Evolutionary conservation across 257 asterid species (phyloP).

Genomic region (Galeopsis tetrahit): DNA sequence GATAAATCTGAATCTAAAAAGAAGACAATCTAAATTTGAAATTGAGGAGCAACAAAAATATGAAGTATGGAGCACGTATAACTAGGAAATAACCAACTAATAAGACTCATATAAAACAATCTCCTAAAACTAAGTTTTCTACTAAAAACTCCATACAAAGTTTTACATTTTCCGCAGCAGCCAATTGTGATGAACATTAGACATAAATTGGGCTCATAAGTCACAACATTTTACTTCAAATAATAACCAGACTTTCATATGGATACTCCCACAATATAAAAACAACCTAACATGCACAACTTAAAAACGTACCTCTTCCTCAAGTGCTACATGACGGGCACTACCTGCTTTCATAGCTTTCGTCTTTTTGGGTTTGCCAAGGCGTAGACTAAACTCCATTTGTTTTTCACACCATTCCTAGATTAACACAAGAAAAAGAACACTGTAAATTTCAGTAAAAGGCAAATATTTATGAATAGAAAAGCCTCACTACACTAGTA

Average conservation of each 20-base stretch:
- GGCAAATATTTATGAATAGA: not conserved
- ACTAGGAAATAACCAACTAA: constrained; percentile 13
- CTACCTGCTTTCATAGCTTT: constrained; percentile 88
- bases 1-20: constrained; percentile 9
- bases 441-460: not conserved
- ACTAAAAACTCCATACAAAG: not conserved
- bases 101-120: not conserved
- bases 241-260: not conserved
- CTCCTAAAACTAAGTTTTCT: not conserved
- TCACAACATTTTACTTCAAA: not conserved
- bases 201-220: not conserved
- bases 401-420: constrained; percentile 99
- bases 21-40: not conserved
- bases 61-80: constrained; percentile 9
- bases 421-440: not conserved
- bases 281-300: not conserved
- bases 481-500: not conserved
- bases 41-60: not conserved
- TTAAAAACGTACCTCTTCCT: constrained; percentile 69
- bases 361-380: constrained; percentile 59
- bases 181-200: not conserved
- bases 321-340: constrained; percentile 81
- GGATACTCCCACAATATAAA: not conserved
- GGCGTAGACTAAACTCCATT: constrained; percentile 59
- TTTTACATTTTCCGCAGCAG: not conserved